Conservation (phyloP, 2,329 filamentous ascomycete species). For the Pyrenophora teres region DNA sequence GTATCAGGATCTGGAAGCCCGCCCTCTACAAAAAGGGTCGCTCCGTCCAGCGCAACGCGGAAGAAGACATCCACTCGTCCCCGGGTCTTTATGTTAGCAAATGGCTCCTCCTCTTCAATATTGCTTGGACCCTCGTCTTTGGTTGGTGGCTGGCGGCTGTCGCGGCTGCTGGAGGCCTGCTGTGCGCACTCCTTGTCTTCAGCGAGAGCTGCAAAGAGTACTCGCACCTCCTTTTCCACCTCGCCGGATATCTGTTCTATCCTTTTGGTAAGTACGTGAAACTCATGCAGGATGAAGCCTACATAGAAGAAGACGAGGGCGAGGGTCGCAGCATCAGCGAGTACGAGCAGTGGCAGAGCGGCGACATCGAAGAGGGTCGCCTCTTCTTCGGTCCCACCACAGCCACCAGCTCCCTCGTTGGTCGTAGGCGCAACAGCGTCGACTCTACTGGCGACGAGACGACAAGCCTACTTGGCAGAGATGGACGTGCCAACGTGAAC, state of each 20-base stretch:
- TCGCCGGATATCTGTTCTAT: conserved; percentile 88
- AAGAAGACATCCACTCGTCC: conserved; percentile 94
- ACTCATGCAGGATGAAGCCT: conserved; percentile 90
- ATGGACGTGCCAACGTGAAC: conserved; percentile 56
- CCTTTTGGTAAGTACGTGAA: conserved; percentile 97
- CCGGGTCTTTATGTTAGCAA: conserved; percentile 84
- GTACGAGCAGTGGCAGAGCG: conserved; percentile 98
- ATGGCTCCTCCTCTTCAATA: conserved; percentile 86
- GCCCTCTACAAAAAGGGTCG: conserved; percentile 97
- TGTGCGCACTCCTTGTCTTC: conserved; percentile 80
- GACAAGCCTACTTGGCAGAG: conserved; percentile 80
- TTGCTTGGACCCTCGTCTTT: conserved; percentile 87
- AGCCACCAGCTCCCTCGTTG: conserved; percentile 74
- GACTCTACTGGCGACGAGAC: conserved; percentile 88
- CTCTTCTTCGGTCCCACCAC: conserved; percentile 89
- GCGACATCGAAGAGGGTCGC: conserved; percentile 91
- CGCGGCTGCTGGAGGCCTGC: conserved; percentile 71
- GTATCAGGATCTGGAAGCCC: conserved; percentile 98
- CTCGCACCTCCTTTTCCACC: conserved; percentile 79
- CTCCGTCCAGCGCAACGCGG: conserved; percentile 93
- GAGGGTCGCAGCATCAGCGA: conserved; percentile 97
- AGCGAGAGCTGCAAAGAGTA: conserved; percentile 81
- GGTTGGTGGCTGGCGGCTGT: conserved; percentile 93
- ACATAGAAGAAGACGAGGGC: conserved; percentile 90
- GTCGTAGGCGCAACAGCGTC: conserved; percentile 83